Base-by-base conservation (phyloP, 148 eudicot species). In the Chenopodium quinoa region DNA sequence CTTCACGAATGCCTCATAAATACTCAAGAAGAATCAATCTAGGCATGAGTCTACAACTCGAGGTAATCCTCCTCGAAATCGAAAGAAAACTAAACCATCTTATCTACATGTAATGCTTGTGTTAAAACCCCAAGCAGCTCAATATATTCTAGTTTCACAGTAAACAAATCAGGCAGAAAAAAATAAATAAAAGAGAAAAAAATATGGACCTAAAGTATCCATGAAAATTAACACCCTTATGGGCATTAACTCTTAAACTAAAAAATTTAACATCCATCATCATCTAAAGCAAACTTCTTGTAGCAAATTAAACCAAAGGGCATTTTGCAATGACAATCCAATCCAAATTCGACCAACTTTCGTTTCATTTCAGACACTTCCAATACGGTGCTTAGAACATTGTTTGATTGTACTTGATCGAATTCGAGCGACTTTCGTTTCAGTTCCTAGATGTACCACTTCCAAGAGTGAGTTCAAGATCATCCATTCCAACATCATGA, bases 401-500 rank as follows among this genome's bases (percentile, higher is more conserved):
- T 34, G 60, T n/a, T 14, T 54, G 12, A 48, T 65, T 17, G 48
- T 25, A 23, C 62, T 14, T 19, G 50, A 60, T 75, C 50, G 74
- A 50, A 50, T 50, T 60, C 44, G 44, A 40, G 44, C 44, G 44
- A 40, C 44, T 40, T 40, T 40, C 44, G 7, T 40, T 52, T 84
- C 68, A 84, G 6, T 76, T 85, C 74, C 91, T 83, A 23, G 90
- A 37, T 25, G 83, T 89, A 29, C 93, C 93, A 77, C 85, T 90
- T 84, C 96, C 98, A 67, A 95, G 97, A 16, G 99, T 95, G 81
- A 95, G 99, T 80, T 95, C 99, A 78, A 95, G 89, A 84, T 95
- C 99, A 75, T 95, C 99, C 89, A 95, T 86, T 52, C 90, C 97
- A 68, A 90, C 97, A 82, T 95, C 99, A 82, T 91, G 94, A 86